Conservation (phyloP, 2,329 filamentous ascomycete species). For the Aspergillus sp. region DNA sequence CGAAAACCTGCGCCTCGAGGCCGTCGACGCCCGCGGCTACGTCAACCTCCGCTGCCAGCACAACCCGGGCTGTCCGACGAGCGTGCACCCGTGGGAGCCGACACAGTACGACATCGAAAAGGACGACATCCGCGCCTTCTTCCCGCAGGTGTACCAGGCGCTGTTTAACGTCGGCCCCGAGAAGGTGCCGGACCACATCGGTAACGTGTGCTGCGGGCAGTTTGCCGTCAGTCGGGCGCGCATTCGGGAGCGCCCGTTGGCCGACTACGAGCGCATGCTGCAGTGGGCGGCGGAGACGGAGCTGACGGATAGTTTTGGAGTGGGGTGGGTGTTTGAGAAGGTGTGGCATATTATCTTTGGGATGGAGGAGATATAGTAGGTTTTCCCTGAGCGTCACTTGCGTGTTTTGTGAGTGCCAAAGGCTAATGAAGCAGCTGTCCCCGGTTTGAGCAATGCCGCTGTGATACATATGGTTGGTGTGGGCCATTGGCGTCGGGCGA, state of each 20-base stretch:
- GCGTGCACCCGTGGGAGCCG: constrained; percentile 30
- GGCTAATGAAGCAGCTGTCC: constrained; percentile 20
- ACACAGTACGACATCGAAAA: constrained; percentile 21
- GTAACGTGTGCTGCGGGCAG: constrained; percentile 34
- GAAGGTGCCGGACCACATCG: constrained; percentile 25
- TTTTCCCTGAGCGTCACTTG: background rate
- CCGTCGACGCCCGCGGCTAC: constrained; percentile 38
- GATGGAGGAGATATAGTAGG: constrained; percentile 25
- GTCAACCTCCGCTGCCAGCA: constrained; percentile 39
- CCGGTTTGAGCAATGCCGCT: constrained; percentile 28
- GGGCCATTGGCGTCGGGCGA: constrained; percentile 27
- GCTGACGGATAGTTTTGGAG: constrained; percentile 27
- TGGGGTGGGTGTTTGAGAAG: constrained; percentile 32
- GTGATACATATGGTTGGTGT: constrained; percentile 30
- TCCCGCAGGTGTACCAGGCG: constrained; percentile 24
- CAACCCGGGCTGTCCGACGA: constrained; percentile 38
- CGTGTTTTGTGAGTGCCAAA: background rate
- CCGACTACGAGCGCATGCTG: constrained; percentile 32
- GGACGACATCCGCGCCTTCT: constrained; percentile 22
- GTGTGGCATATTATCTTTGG: constrained; percentile 35
- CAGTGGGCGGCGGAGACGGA: constrained; percentile 30
- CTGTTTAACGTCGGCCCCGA: constrained; percentile 22
- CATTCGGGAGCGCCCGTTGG: constrained; percentile 24
- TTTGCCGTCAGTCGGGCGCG: constrained; percentile 32
- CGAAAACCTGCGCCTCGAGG: constrained; percentile 31